These are phyloP conservation scores for Gynochthodes officinalis DNA, from an alignment of 257 asterid genomes.

Conservation along the genomic window DNA sequence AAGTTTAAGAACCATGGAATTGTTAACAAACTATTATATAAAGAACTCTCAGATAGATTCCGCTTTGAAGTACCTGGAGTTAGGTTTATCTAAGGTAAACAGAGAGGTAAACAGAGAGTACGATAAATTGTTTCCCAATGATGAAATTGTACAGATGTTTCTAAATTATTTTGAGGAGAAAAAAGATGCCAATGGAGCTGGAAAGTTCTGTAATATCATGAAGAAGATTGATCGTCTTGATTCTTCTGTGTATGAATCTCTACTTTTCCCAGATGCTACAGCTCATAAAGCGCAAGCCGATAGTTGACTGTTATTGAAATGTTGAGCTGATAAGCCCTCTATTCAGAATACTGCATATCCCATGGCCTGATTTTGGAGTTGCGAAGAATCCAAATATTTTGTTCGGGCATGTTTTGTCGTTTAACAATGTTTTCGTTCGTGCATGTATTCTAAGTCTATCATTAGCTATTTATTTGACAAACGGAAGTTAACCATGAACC, in stretches of 20 bases:
- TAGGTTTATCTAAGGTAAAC: slow-evolving; percentile 37
- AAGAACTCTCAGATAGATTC: slow-evolving; percentile 44
- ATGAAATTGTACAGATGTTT: slow-evolving; percentile 48
- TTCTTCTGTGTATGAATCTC: slow-evolving; percentile 27
- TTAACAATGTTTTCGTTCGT: no score
- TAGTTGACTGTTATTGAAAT: slow-evolving; percentile 6
- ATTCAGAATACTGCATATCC: neutral
- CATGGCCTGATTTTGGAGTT: no score
- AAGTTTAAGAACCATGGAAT: slow-evolving; percentile 44
- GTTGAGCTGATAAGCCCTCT: neutral
- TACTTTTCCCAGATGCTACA: slow-evolving; percentile 24
- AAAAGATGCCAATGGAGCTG: slow-evolving; percentile 37
- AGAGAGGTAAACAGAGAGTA: no score
- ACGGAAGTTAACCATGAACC: no score
- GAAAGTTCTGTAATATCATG: slow-evolving; percentile 52
- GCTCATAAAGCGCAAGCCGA: slow-evolving; percentile 10
- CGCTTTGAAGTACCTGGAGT: slow-evolving; percentile 63
- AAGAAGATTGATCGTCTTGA: slow-evolving; percentile 44
- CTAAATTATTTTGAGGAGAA: slow-evolving; percentile 44
- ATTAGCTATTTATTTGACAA: no score
- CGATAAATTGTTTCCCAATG: slow-evolving; percentile 44
- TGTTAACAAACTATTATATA: slow-evolving; percentile 38
- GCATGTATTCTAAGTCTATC: no score
- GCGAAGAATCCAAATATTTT: no score
- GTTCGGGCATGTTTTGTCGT: neutral